Conservation (phyloP, 139 green algal species). For the Chlorella ohadii region DNA sequence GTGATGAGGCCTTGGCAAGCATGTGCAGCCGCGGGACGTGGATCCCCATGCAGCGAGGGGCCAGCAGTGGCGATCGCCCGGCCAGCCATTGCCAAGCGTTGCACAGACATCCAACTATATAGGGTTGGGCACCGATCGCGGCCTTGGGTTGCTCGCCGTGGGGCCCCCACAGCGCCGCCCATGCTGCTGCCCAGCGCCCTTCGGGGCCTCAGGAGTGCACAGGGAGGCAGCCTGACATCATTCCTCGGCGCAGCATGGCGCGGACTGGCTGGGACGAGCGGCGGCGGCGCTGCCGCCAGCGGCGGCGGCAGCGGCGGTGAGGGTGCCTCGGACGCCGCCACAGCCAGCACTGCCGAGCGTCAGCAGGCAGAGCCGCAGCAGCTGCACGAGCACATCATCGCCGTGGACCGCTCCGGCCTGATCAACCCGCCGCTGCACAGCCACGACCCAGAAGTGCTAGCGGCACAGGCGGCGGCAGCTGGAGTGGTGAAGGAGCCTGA, state of each 20-base stretch:
- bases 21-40: too few relatives aligned
- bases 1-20: too few relatives aligned
- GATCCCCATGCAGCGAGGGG: too few relatives aligned
- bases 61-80: too few relatives aligned
- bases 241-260: neutral
- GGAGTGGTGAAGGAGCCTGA: constrained; percentile 51
- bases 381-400: constrained; percentile 10
- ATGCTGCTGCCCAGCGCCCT: neutral
- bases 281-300: neutral
- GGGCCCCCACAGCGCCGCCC: too few relatives aligned
- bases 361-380: neutral
- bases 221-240: neutral
- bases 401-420: constrained; percentile 53
- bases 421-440: constrained; percentile 12
- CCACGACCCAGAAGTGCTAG: constrained; percentile 10
- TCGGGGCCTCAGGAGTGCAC: neutral
- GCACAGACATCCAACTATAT: too few relatives aligned
- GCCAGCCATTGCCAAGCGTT: too few relatives aligned
- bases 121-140: too few relatives aligned
- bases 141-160: too few relatives aligned
- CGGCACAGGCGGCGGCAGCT: neutral
- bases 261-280: neutral
- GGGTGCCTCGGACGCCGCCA: neutral
- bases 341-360: neutral
- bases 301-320: neutral